Conservation (phyloP, 345 rosid genomes). For the Iberis pinnata region DNA sequence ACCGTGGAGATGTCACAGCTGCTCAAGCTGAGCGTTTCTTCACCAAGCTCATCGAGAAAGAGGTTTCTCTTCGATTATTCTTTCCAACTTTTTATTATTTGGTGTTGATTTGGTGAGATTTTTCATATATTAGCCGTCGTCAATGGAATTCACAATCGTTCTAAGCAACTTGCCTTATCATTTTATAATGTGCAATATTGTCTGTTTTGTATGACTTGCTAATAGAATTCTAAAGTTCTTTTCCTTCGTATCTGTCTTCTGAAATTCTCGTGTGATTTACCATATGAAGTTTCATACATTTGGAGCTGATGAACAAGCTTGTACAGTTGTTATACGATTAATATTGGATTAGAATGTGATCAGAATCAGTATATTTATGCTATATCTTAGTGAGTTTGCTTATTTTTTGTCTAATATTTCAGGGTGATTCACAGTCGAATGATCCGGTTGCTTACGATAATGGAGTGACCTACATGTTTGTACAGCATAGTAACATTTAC, state of each 20-base stretch:
- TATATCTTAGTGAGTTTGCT: slow-evolving; percentile 5
- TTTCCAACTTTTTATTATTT: too few species aligned
- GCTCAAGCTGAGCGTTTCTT: slow-evolving; percentile 78
- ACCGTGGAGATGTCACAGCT: slow-evolving; percentile 74
- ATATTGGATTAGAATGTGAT: slow-evolving; percentile 8
- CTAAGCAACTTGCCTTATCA: too few species aligned
- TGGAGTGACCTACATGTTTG: slow-evolving; percentile 88
- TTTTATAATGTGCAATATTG: too few species aligned
- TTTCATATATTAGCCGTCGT: too few species aligned
- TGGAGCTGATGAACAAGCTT: background rate
- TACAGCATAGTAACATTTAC: slow-evolving; percentile 89
- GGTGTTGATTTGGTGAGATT: too few species aligned
- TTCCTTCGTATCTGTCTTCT: background rate
- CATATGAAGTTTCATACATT: too few species aligned
- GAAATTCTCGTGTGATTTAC: slow-evolving; percentile 8
- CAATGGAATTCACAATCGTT: too few species aligned
- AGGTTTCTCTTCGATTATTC: slow-evolving; percentile 47
- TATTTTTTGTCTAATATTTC: slow-evolving; percentile 9
- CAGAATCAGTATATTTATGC: background rate
- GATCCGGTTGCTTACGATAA: slow-evolving; percentile 96
- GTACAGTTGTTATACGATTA: background rate
- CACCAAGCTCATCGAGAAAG: slow-evolving; percentile 77
- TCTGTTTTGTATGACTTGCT: background rate
- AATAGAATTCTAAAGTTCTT: background rate
- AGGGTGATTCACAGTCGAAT: slow-evolving; percentile 97